These are phyloP conservation scores for Letharia lupina DNA, from an alignment of 495 filamentous ascomycete species.

Conservation along the genomic window DNA sequence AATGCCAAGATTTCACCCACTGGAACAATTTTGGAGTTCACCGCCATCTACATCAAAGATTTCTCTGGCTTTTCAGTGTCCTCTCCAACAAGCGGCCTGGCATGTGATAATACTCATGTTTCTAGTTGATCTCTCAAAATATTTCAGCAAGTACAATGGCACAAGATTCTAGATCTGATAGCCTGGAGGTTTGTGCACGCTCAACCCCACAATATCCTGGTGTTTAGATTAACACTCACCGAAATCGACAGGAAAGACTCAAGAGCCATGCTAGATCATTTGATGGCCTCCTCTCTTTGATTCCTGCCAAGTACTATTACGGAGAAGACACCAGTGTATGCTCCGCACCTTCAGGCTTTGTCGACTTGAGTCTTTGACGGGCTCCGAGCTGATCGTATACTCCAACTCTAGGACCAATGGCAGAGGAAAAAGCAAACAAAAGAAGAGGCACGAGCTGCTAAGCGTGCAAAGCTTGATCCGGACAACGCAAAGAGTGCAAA, in stretches of 20 bases:
- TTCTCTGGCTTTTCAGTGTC: neutral
- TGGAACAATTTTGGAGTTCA: conserved; percentile 9
- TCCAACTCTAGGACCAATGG: conserved; percentile 63
- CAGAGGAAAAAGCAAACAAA: conserved; percentile 81
- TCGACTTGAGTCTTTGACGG: conserved; percentile 1
- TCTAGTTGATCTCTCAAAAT: neutral
- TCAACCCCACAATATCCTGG: neutral
- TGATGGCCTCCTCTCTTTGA: conserved; percentile 82
- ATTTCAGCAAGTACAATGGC: conserved; percentile 1
- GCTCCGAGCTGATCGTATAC: conserved; percentile 1
- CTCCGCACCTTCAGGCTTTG: conserved; percentile 25
- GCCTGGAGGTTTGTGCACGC: conserved; percentile 15
- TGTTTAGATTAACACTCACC: neutral
- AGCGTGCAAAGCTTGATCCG: conserved; percentile 76
- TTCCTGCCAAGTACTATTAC: conserved; percentile 89
- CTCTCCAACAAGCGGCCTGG: neutral
- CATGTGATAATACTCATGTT: neutral
- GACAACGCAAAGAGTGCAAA: conserved; percentile 71
- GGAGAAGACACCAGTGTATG: conserved; percentile 77
- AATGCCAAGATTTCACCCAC: conserved; percentile 19
- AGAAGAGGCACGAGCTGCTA: conserved; percentile 66
- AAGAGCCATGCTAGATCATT: conserved; percentile 80
- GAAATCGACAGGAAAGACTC: conserved; percentile 62
- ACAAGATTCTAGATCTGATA: conserved; percentile 16
- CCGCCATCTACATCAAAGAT: neutral